phyloP scores from a whole-genome alignment of 768 basidiomycete genomes.

The Amanita phalloides region DNA sequence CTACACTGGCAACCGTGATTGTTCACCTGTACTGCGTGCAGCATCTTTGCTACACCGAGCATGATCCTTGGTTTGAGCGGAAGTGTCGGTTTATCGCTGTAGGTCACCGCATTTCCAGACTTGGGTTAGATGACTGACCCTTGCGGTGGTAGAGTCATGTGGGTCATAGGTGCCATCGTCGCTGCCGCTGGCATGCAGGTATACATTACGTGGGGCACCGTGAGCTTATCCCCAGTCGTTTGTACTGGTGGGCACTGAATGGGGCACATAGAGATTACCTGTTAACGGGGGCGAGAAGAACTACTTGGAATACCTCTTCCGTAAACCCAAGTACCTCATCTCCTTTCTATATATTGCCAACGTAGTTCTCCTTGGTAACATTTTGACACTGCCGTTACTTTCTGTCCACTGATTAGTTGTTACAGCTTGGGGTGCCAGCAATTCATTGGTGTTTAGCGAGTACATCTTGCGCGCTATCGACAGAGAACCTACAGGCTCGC shows the following conservation, averaged over 20 bases:
- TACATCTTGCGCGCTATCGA: constrained; percentile 19
- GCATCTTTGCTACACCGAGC: background rate
- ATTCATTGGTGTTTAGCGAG: constrained; percentile 52
- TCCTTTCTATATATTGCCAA: constrained; percentile 48
- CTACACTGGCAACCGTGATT: background rate
- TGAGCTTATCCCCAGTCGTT: constrained; percentile 16
- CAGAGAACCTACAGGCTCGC: constrained; percentile 18
- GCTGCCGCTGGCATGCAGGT: constrained; percentile 60
- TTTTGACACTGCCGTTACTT: background rate
- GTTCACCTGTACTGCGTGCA: background rate
- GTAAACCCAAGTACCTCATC: constrained; percentile 42
- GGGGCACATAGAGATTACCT: constrained; percentile 34
- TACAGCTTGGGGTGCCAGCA: constrained; percentile 20
- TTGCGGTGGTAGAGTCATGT: constrained; percentile 29
- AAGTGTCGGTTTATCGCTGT: too few species aligned
- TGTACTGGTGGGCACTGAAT: background rate
- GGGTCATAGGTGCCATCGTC: constrained; percentile 57
- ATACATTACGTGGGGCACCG: constrained; percentile 68
- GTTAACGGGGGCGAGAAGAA: constrained; percentile 64
- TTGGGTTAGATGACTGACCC: too few species aligned
- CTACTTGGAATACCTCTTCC: constrained; percentile 54
- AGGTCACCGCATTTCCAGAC: too few species aligned
- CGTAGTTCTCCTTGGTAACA: constrained; percentile 32
- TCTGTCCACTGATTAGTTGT: background rate
- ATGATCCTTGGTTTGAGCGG: background rate